Base-by-base conservation (phyloP, 2,329 filamentous ascomycete species). In the Botrytis deweyae region DNA sequence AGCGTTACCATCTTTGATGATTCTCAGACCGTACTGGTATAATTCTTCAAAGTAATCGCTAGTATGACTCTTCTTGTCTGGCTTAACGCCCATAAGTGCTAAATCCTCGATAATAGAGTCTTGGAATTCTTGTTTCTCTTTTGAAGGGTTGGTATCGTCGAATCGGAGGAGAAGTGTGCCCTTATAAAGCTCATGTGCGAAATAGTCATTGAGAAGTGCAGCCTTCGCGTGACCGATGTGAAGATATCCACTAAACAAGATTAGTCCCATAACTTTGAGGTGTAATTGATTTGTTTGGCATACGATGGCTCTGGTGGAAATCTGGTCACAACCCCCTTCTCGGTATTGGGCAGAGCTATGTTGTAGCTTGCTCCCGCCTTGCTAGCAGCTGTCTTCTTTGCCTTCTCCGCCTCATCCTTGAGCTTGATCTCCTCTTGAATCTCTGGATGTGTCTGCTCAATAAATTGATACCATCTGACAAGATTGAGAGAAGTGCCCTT, bases 201-300 rank as follows among this genome's bases (percentile, higher is more conserved):
- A 98, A 87, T 97, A 98, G 83, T 98, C 95, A 85, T 96, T 97
- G 73, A 98, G 89, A 72, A 97, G 87, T 9, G 94, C 94, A 44
- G 94, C 94, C 85, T 98, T 98, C 78, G 94, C 94, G 85, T 98
- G 95, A 72, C 95, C 95, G 77, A 98, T 97, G 84, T 98, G 95
- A 63, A 98, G 89, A 82, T 97, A 97, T 75, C 94, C 94, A 78
- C 77, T 81, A 46, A 73, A 38, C 58, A 25, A 44, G 73, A 68
- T 77, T 73, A 80, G 72, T 68, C 70, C 20, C 63, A 22, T n/a
- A 42, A 44, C 4, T 42, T 25, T 20, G 12, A 46, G 38, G 25
- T 58, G 3, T n/a, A 73, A 64, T 18, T n/a, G 62, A 25, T 25
- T 49, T 22, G 71, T 29, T 59, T 49, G 33, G 85, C 89, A 83